Evolutionary conservation across 139 green algal species (phyloP).

Genomic region (Chlamydomonas schloesseri): DNA sequence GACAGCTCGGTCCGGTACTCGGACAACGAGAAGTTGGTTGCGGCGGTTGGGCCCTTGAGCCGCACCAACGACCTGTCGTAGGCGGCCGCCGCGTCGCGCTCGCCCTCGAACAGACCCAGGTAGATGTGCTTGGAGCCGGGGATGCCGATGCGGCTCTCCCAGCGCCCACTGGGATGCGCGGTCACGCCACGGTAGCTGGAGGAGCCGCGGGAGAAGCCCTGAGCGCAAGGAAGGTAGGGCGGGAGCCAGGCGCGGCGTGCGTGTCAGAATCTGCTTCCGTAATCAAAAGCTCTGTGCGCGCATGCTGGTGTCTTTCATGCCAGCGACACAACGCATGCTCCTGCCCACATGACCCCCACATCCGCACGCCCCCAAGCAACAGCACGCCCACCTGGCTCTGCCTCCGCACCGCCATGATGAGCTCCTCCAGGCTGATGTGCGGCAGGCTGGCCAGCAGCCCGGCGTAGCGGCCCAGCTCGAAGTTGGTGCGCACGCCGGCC

Average conservation of each 20-base stretch:
- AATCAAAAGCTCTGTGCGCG: no score
- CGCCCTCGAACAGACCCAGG: slow-evolving; percentile 81
- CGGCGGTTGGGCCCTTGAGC: slow-evolving; percentile 73
- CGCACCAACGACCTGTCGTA: slow-evolving; percentile 81
- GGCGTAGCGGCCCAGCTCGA: slow-evolving; percentile 68
- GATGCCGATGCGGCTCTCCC: slow-evolving; percentile 90
- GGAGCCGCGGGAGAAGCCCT: slow-evolving; percentile 92
- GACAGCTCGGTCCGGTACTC: slow-evolving; percentile 43
- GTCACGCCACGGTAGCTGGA: slow-evolving; percentile 88
- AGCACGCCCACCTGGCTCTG: slow-evolving; percentile 65
- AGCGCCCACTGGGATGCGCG: slow-evolving; percentile 86
- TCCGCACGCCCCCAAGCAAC: no score
- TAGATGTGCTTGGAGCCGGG: slow-evolving; percentile 87
- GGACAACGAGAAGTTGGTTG: slow-evolving; percentile 84
- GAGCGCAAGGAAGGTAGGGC: slow-evolving; percentile 7
- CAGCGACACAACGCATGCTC: no score
- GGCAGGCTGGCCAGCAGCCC: slow-evolving; percentile 82
- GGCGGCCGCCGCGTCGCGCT: slow-evolving; percentile 56
- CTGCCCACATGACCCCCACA: no score
- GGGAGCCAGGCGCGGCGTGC: background rate
- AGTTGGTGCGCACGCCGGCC: slow-evolving; percentile 42
- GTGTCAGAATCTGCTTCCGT: no score
- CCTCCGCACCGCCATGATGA: slow-evolving; percentile 92
- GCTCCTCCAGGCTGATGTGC: slow-evolving; percentile 86
- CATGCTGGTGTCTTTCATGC: no score